These are phyloP conservation scores for Chaetomiaceae sp. DNA, from an alignment of 2,329 filamentous ascomycete genomes.

Conservation along the genomic window DNA sequence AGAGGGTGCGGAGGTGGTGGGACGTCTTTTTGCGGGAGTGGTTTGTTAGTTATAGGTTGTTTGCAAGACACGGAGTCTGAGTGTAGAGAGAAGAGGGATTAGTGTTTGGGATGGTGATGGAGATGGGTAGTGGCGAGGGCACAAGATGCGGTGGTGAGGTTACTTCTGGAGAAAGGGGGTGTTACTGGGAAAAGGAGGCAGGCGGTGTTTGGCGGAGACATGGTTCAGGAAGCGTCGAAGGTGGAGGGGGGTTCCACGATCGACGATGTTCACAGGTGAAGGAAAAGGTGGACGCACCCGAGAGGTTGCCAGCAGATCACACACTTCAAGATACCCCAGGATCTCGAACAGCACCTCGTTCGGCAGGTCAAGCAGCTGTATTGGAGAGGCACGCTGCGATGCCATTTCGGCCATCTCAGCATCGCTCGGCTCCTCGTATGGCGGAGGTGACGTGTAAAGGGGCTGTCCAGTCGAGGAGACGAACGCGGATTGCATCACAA, in stretches of 20 bases:
- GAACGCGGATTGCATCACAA: background rate
- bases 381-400: background rate
- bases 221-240: background rate
- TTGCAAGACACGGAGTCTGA: background rate
- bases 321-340: constrained; percentile 52
- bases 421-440: background rate
- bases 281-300: constrained; percentile 39
- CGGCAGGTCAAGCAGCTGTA: constrained; percentile 41
- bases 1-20: constrained; percentile 58
- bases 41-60: background rate
- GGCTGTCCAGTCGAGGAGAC: background rate
- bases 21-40: constrained; percentile 44
- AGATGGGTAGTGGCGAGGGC: no score
- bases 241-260: background rate
- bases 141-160: no score
- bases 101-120: no score
- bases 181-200: no score
- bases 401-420: background rate
- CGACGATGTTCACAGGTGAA: background rate
- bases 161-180: no score
- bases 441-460: background rate
- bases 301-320: constrained; percentile 52
- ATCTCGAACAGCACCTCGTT: constrained; percentile 56
- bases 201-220: no score
- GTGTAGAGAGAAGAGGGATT: background rate